Percentiles rank a stretch among this genome's conserved stretches.
These are phyloP conservation scores for Lanmaoa pseudosensibilis DNA, from an alignment of 768 basidiomycete genomes.

Conservation along the genomic window DNA sequence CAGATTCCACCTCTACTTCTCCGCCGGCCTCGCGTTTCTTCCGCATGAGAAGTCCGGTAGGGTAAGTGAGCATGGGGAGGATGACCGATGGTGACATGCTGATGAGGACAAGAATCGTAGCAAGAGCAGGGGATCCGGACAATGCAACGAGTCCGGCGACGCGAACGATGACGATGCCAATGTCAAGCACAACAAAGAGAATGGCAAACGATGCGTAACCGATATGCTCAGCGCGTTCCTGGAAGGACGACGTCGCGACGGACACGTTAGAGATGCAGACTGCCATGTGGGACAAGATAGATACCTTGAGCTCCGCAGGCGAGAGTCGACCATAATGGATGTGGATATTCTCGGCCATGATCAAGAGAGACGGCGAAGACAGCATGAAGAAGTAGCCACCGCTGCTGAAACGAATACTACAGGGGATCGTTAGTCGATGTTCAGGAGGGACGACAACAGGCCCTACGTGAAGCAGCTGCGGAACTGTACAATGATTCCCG, in stretches of 20 bases:
- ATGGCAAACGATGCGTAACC: conserved; percentile 18
- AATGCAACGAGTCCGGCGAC: conserved; percentile 10
- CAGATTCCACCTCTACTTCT: conserved; percentile 5
- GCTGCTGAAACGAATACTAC: conserved; percentile 19
- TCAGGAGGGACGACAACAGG: neutral
- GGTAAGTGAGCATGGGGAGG: conserved; percentile 4
- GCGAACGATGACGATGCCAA: conserved; percentile 22
- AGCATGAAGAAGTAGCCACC: conserved; percentile 11
- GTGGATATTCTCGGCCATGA: conserved; percentile 21
- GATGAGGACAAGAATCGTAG: conserved; percentile 10
- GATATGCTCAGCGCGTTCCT: conserved; percentile 15
- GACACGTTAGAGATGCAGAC: neutral
- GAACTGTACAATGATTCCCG: neutral
- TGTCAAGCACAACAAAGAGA: conserved; percentile 20
- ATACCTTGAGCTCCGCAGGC: conserved; percentile 25
- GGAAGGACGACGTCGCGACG: neutral
- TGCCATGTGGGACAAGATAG: neutral
- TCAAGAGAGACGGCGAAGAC: conserved; percentile 13
- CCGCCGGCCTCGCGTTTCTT: neutral
- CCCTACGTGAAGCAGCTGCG: conserved; percentile 14
- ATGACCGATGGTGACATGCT: conserved; percentile 6
- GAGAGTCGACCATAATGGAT: conserved; percentile 24
- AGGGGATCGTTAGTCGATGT: conserved; percentile 1
- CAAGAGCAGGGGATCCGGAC: conserved; percentile 14
- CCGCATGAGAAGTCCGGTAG: neutral